A percentile compares a stretch with the other conserved stretches of the same genome.
phyloP scores from a whole-genome alignment of 805 yeast species.

The Kodamaea neixiangensis region DNA sequence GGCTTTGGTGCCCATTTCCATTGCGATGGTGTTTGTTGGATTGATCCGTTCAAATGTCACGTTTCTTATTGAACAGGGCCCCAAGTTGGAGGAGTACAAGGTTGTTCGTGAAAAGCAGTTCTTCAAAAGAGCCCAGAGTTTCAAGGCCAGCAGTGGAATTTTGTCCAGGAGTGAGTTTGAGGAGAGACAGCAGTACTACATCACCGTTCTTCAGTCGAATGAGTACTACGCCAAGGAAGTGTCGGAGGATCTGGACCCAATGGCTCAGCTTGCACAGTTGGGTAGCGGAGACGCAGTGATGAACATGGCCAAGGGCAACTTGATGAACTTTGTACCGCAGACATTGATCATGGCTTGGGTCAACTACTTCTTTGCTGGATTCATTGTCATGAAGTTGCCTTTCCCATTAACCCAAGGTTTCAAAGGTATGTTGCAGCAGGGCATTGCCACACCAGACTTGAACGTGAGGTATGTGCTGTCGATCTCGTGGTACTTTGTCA shows the following conservation, averaged over 20 bases:
- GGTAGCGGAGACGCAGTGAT: constrained; percentile 69
- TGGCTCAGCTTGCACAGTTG: constrained; percentile 69
- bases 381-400: constrained; percentile 76
- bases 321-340: constrained; percentile 87
- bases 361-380: constrained; percentile 88
- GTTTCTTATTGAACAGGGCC: constrained; percentile 56
- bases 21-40: constrained; percentile 89
- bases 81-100: constrained; percentile 53
- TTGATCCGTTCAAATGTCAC: constrained; percentile 71
- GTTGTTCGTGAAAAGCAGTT: constrained; percentile 62
- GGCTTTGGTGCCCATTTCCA: constrained; percentile 88
- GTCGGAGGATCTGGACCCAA: constrained; percentile 35
- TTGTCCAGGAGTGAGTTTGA: constrained; percentile 54
- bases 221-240: constrained; percentile 55
- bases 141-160: constrained; percentile 55
- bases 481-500: constrained; percentile 93
- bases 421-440: constrained; percentile 89
- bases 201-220: constrained; percentile 51
- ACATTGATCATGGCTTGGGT: constrained; percentile 96
- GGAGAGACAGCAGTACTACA: constrained; percentile 49
- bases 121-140: constrained; percentile 56
- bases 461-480: constrained; percentile 92
- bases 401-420: constrained; percentile 88
- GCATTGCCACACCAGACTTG: constrained; percentile 79
- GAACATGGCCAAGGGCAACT: constrained; percentile 76